Evolutionary conservation across 441 rosid genomes (phyloP), one percentile per base, ranked within the genome.

Genomic region (Pelargonium citronellum): DNA sequence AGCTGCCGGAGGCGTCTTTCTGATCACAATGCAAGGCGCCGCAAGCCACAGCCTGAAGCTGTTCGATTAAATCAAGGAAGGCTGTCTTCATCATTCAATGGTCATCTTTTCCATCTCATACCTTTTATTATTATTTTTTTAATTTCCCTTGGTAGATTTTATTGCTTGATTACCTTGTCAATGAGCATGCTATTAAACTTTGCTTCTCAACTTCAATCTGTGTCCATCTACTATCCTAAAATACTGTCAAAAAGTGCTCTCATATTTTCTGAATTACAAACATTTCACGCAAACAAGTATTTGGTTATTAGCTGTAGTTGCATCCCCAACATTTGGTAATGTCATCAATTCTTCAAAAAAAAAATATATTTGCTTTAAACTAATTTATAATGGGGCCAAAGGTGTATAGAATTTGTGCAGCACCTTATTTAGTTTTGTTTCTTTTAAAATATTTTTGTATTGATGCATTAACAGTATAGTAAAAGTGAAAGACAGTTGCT

Each of bases 11-110:
- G 86, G 75, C 95, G 97, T 58, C 90, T 91, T 62, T 88, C 89
- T 68, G 95, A 93, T 80, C 98, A 93, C 76, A 93, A 93, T 84
- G 97, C 97, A 72, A 84, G 98, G 78, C 92, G 98, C 8, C 95
- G 98, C 74, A 93, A 89, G 77, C 92, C 94, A 67, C 97, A 85
- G 68, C 84, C 87, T 46, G 93, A 87, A 66, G 75, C 83, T 3
- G 72, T 80, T 67, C 86, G 81, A 46, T 67, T 84, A 68, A 86
- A 77, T 71, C 77, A 85, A 49, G 80, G 85, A 64, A 78, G 88
- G 19, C 79, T 83, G 46, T 75, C 87, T 66, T 67, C 88, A 12
- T 67, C 80, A 0, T 57, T 78, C 51, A 79, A 76, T 71, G 87
- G 94, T 89, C 82, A 60, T 60, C 75, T 44, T 65, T 34, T 68